Evolutionary conservation across 192 early-diverging fungal species (phyloP).

Genomic region (Bifiguratus adelaidae): DNA sequence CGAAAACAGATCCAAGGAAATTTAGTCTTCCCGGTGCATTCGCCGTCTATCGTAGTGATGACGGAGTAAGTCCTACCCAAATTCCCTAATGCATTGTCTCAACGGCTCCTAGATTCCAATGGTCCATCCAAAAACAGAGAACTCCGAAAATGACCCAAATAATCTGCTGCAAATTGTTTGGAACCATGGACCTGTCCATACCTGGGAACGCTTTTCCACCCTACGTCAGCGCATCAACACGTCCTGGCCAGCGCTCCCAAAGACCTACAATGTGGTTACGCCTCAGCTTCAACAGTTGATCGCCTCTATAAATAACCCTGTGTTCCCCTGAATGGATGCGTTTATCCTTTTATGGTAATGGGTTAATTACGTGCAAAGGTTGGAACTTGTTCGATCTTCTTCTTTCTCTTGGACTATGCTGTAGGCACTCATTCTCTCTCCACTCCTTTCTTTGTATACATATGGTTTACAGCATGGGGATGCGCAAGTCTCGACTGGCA

Average conservation of each 20-base stretch:
- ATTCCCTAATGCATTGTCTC: background rate
- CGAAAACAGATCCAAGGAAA: conserved; percentile 61
- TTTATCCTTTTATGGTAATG: no score
- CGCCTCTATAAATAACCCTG: no score
- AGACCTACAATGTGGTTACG: conserved; percentile 20
- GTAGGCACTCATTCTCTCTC: no score
- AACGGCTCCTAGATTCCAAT: conserved; percentile 24
- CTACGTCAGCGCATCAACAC: conserved; percentile 39
- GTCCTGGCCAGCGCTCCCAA: conserved; percentile 48
- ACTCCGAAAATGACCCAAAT: conserved; percentile 10
- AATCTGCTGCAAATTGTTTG: conserved; percentile 52
- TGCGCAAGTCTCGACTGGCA: no score
- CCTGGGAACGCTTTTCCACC: conserved; percentile 52
- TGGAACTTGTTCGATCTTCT: no score
- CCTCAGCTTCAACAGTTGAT: conserved; percentile 17
- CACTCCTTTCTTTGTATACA: no score
- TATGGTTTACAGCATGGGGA: no score
- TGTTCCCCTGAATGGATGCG: no score
- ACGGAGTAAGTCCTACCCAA: conserved; percentile 14
- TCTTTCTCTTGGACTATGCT: no score
- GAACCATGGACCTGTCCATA: conserved; percentile 31
- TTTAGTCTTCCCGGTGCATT: conserved; percentile 67
- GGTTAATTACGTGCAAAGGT: no score
- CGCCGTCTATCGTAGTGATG: conserved; percentile 26
- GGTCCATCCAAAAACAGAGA: conserved; percentile 20